Percentiles rank a stretch among this genome's conserved stretches.
Conservation (phyloP, 1,284 basidiomycete species). For the Apiotrichum veenhuisii region DNA sequence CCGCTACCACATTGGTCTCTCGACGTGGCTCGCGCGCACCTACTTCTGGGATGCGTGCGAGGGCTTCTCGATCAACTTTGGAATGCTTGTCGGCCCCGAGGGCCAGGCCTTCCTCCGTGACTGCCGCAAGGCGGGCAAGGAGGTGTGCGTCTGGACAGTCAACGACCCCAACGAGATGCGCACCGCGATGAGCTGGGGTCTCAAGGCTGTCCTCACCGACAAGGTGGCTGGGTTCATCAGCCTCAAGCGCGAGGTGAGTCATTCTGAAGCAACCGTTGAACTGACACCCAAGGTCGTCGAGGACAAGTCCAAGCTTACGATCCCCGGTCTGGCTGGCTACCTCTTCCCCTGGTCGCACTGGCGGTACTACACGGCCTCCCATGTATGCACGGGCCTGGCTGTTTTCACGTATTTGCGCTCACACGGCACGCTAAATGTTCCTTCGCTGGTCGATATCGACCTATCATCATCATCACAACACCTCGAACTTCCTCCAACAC, state of each 20-base stretch:
- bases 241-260: conserved; percentile 43
- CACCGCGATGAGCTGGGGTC: conserved; percentile 84
- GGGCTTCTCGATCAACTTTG: conserved; percentile 84
- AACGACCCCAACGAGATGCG: conserved; percentile 91
- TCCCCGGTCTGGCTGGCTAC: conserved; percentile 31
- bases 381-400: conserved; percentile 37
- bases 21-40: conserved; percentile 63
- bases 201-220: conserved; percentile 89
- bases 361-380: conserved; percentile 45
- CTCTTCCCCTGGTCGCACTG: conserved; percentile 47
- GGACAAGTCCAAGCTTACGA: conserved; percentile 29
- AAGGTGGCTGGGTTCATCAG: conserved; percentile 40
- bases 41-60: conserved; percentile 93
- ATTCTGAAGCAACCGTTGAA: neutral
- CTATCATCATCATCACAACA: neutral
- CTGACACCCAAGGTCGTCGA: conserved; percentile 26
- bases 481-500: neutral
- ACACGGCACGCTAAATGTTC: conserved; percentile 32
- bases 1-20: conserved; percentile 82
- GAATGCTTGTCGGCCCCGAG: conserved; percentile 65
- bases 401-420: conserved; percentile 31
- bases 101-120: conserved; percentile 67
- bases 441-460: neutral
- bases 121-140: conserved; percentile 77
- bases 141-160: conserved; percentile 94